Base-by-base conservation (phyloP, 129 eudicot genomes). In the Rutidosis leptorrhynchoides region DNA sequence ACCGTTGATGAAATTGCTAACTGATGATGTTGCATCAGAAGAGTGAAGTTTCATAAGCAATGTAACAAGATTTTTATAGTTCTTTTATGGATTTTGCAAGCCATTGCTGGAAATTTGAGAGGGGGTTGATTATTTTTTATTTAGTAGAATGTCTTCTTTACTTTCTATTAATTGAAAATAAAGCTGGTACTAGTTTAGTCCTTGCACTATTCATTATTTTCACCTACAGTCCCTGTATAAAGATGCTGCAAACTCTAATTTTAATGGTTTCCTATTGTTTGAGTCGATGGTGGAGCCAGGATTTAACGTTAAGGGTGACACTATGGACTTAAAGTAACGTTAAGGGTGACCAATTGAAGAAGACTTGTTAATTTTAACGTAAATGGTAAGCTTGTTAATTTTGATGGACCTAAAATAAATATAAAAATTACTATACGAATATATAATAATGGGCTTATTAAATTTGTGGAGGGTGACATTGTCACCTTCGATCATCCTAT, bases 31-130 rank as follows among this genome's bases (percentile, higher is more conserved):
- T 27, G 19, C 42, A 14, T 54, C 22, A 30, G 11, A 43, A 27
- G 60, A 58, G 21, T 24, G 42, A 11, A 20, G 30, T 14, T 55
- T 54, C 7, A n/a, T 58, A 57, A 58, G 42, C 23, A 49, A 24
- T 75, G 79, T 68, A 59, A 46, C n/a, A 27, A 68, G 74, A 51
- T 40, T 75, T 68, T 49, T 60, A 64, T 53, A 51, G 74, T 16
- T 58, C 22, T 58, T 59, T 45, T 25, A 23, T 58, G 68, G 62
- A 58, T 59, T 75, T 67, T 48, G 40, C 62, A 12, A 68, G 64
- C 68, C 19, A 24, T 68, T 71, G 33, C 6, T 69, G 66, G 57
- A 37, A 23, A 69, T 32, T 62, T 68, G n/a, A 35, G 77, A 42
- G 7, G 67, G 68, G 40, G 24, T 49, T 37, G 33, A 75, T 67